Evolutionary conservation across 2,329 filamentous ascomycete genomes (phyloP).

Genomic region (Metarhizium guizhouense): DNA sequence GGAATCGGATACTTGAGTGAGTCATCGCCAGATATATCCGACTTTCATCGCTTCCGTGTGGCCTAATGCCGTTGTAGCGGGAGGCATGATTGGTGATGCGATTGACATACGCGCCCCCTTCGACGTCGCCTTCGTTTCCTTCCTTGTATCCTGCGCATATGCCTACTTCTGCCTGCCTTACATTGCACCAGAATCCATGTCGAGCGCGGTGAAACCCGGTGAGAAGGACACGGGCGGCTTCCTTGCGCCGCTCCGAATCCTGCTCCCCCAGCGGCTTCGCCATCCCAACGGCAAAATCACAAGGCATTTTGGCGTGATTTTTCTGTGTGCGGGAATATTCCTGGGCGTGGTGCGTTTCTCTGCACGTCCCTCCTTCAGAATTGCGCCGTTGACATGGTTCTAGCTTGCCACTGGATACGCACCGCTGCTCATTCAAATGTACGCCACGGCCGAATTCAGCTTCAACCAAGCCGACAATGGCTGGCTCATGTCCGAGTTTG

Average conservation of each 20-base stretch:
- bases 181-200: conserved; percentile 36
- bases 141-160: conserved; percentile 35
- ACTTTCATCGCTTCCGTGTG: no score
- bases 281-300: conserved; percentile 38
- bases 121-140: conserved; percentile 51
- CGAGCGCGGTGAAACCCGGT: conserved; percentile 19
- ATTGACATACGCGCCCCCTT: conserved; percentile 59
- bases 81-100: conserved; percentile 54
- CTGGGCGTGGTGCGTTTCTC: conserved; percentile 46
- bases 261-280: conserved; percentile 47
- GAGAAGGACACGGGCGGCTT: conserved; percentile 32
- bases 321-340: conserved; percentile 58
- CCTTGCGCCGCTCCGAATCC: conserved; percentile 54
- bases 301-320: conserved; percentile 52
- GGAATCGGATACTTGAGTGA: conserved; percentile 51
- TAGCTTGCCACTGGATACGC: conserved; percentile 60
- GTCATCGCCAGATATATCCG: no score
- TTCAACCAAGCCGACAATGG: conserved; percentile 49
- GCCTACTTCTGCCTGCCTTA: conserved; percentile 35
- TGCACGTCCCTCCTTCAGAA: no score
- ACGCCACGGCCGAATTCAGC: conserved; percentile 44
- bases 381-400: no score
- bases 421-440: conserved; percentile 51
- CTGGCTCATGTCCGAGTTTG: conserved; percentile 46
- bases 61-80: conserved; percentile 27